Evolutionary conservation across 2,329 filamentous ascomycete species (phyloP).

Genomic region (Ophiocordyceps camponoti-floridani): DNA sequence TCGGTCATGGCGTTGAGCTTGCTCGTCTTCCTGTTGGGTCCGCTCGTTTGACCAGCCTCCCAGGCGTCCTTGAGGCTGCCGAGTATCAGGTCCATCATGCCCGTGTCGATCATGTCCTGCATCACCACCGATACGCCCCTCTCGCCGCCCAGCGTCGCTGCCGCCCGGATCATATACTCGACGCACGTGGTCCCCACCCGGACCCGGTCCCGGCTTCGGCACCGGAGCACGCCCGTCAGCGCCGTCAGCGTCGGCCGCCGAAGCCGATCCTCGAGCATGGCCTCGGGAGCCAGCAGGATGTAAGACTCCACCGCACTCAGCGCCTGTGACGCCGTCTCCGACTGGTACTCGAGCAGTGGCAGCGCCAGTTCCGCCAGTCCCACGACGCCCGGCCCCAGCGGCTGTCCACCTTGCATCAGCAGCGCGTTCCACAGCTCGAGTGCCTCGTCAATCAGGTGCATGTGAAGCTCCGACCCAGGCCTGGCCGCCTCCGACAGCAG

Average conservation of each 20-base stretch:
- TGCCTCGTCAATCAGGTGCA: constrained; percentile 82
- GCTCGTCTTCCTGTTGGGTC: constrained; percentile 53
- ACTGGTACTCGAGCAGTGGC: constrained; percentile 47
- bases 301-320: constrained; percentile 54
- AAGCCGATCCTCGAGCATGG: constrained; percentile 39
- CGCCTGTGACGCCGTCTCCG: constrained; percentile 41
- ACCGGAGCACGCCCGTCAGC: constrained; percentile 30
- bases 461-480: constrained; percentile 52
- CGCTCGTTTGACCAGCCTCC: constrained; percentile 64
- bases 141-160: constrained; percentile 41
- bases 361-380: constrained; percentile 44
- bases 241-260: constrained; percentile 31
- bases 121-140: constrained; percentile 44
- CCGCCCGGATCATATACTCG: constrained; percentile 46
- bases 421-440: constrained; percentile 77
- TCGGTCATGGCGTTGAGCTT: constrained; percentile 59
- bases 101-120: constrained; percentile 44
- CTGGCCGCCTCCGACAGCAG: constrained; percentile 67
- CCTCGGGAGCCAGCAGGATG: constrained; percentile 49
- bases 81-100: constrained; percentile 45
- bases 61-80: constrained; percentile 48
- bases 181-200: constrained; percentile 41
- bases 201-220: constrained; percentile 37
- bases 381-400: constrained; percentile 43
- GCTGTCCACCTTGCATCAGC: constrained; percentile 44